phyloP scores from a whole-genome alignment of 2,329 filamentous ascomycete species.

The Neonectria coccinea region DNA sequence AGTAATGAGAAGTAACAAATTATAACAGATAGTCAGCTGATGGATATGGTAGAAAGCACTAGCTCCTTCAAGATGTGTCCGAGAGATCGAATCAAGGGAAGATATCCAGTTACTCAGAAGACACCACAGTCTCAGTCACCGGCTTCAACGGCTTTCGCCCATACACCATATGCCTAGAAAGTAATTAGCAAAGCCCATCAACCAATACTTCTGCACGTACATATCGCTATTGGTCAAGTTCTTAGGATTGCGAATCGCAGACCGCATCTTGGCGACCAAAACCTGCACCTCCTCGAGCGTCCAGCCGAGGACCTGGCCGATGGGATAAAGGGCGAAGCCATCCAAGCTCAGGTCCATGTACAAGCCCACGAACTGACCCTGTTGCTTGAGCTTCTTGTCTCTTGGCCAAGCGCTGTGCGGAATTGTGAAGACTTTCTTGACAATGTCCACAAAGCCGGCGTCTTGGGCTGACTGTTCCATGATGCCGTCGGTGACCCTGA shows the following conservation, averaged over 20 bases:
- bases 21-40: neutral
- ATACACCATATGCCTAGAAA: neutral
- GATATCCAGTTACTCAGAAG: neutral
- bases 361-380: conserved; percentile 47
- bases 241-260: conserved; percentile 5
- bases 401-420: conserved; percentile 57
- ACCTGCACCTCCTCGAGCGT: conserved; percentile 16
- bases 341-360: conserved; percentile 3
- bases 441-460: conserved; percentile 50
- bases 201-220: neutral
- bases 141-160: neutral
- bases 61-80: neutral
- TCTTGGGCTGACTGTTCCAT: conserved; percentile 36
- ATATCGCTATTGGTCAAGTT: conserved; percentile 3
- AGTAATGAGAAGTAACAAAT: neutral
- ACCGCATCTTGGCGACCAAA: conserved; percentile 17
- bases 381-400: conserved; percentile 53
- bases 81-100: neutral
- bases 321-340: conserved; percentile 4
- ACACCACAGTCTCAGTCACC: too few relatives aligned
- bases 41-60: neutral
- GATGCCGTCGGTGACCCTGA: conserved; percentile 29
- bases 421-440: conserved; percentile 48
- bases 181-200: neutral
- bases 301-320: conserved; percentile 16